Evolutionary conservation across 2,329 filamentous ascomycete genomes (phyloP).

Genomic region (Stemphylium vesicarium): DNA sequence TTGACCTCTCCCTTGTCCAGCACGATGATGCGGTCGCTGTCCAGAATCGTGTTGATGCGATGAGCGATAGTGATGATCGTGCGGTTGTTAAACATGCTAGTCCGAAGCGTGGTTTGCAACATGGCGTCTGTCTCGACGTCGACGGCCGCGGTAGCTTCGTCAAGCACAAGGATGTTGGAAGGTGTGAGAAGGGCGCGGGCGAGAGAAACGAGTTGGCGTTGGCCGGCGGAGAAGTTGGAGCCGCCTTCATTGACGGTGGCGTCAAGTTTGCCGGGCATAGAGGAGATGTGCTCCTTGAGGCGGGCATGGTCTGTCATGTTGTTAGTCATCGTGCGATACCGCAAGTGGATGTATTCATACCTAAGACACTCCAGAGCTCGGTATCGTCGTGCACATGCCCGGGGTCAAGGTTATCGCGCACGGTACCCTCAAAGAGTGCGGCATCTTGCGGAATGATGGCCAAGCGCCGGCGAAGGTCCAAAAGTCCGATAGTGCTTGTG

Average conservation of each 20-base stretch:
- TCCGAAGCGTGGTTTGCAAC: constrained; percentile 68
- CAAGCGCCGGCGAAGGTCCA: constrained; percentile 85
- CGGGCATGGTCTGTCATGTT: constrained; percentile 78
- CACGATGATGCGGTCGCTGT: constrained; percentile 88
- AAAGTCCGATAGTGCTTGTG: constrained; percentile 85
- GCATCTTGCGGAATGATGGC: constrained; percentile 99
- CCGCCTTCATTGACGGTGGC: constrained; percentile 93
- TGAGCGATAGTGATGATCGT: constrained; percentile 99
- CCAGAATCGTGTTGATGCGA: constrained; percentile 95
- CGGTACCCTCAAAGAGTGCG: constrained; percentile 89
- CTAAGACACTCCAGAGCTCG: constrained; percentile 93
- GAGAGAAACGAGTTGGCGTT: constrained; percentile 91
- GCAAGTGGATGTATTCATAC: constrained; percentile 58
- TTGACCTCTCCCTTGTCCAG: constrained; percentile 88
- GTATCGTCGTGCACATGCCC: constrained; percentile 95
- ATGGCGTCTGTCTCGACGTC: constrained; percentile 72
- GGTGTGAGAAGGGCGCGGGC: constrained; percentile 93
- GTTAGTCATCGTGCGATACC: constrained; percentile 23
- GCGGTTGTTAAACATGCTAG: constrained; percentile 78
- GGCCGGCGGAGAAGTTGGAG: constrained; percentile 93
- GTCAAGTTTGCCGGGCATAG: constrained; percentile 89
- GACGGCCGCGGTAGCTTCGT: constrained; percentile 88
- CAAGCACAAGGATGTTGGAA: constrained; percentile 94
- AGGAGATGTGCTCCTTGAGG: constrained; percentile 85
- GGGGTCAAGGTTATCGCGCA: constrained; percentile 95